Conservation (phyloP, 305 asterid species). For the Fraxinus floribunda region DNA sequence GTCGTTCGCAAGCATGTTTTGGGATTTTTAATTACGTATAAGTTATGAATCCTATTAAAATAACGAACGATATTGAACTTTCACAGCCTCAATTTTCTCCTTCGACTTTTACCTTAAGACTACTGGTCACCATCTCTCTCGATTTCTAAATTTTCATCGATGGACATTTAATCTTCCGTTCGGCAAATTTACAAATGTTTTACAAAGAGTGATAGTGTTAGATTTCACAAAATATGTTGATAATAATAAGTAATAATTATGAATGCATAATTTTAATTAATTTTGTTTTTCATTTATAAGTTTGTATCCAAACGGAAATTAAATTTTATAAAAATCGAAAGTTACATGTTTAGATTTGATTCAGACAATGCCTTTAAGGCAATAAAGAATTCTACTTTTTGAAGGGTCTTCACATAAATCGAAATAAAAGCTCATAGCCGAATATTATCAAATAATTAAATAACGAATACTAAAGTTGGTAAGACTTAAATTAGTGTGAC, state of each 20-base stretch:
- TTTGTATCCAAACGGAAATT: background rate
- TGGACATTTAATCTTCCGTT: background rate
- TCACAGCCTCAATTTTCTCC: background rate
- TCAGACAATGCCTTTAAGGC: background rate
- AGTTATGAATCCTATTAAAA: too few species aligned
- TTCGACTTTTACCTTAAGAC: too few species aligned
- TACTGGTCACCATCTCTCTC: background rate
- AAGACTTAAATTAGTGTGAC: constrained; percentile 8
- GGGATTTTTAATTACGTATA: too few species aligned
- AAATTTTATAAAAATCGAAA: too few species aligned
- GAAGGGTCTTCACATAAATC: background rate
- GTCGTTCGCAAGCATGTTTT: background rate
- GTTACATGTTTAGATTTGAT: background rate
- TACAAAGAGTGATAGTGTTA: background rate
- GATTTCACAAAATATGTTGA: background rate
- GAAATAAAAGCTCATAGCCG: constrained; percentile 11
- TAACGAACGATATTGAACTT: background rate
- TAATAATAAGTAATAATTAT: background rate
- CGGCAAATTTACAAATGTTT: background rate
- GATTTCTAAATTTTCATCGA: background rate
- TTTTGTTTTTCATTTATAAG: too few species aligned
- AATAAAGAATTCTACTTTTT: background rate
- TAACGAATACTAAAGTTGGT: background rate
- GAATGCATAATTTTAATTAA: too few species aligned
- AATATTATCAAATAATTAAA: background rate